Conservation (phyloP, 805 yeast species). For the Saccharomycopsis synnaedendra region DNA sequence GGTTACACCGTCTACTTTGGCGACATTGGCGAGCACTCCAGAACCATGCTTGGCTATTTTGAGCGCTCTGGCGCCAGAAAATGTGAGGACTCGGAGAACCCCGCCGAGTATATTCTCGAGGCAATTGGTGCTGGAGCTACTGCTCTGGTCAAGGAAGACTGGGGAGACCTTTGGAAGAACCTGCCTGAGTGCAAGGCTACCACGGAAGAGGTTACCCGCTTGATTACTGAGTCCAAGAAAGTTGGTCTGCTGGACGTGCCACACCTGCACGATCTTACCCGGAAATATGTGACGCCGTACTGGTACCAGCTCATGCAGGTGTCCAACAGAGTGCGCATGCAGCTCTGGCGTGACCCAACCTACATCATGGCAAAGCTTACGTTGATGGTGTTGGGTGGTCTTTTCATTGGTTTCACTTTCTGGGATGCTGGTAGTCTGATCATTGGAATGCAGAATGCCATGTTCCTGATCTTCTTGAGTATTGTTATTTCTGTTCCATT, state of each 20-base stretch:
- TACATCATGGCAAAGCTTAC: constrained; percentile 53
- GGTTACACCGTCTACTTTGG: constrained; percentile 53
- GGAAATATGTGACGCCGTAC: constrained; percentile 37
- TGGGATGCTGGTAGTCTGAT: constrained; percentile 41
- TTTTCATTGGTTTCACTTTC: constrained; percentile 66
- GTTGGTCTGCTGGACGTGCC: no score
- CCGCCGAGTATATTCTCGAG: constrained; percentile 67
- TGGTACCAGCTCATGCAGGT: constrained; percentile 32
- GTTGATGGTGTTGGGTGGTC: constrained; percentile 37
- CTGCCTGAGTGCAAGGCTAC: constrained; percentile 26
- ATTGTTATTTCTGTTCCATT: constrained; percentile 46
- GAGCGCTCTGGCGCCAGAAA: constrained; percentile 56
- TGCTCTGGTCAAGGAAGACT: constrained; percentile 39
- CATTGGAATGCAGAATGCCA: constrained; percentile 46
- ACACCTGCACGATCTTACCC: constrained; percentile 12
- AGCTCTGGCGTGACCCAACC: constrained; percentile 48
- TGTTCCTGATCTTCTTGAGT: constrained; percentile 50
- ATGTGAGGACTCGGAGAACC: constrained; percentile 46
- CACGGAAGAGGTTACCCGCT: constrained; percentile 22
- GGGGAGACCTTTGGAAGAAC: constrained; percentile 49
- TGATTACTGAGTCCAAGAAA: constrained; percentile 13
- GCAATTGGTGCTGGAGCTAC: constrained; percentile 78
- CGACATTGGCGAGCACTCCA: constrained; percentile 46
- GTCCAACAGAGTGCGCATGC: constrained; percentile 29
- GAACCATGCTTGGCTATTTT: constrained; percentile 44